Evolutionary conservation across 192 early-diverging fungal genomes (phyloP), one percentile per base, ranked within the genome.

Genomic region (Linnemannia zychae): DNA sequence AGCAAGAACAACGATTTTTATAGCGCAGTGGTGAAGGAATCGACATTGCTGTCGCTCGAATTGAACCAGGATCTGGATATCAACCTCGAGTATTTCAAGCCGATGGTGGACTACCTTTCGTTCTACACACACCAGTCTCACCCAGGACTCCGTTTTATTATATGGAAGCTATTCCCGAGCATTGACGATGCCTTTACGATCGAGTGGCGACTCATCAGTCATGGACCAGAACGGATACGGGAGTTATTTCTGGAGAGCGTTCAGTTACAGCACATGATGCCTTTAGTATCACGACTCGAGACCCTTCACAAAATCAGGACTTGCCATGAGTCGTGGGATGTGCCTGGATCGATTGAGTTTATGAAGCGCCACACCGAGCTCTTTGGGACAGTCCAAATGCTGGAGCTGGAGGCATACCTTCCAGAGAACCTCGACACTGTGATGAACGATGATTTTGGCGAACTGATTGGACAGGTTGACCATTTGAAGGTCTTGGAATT

Each of bases 201-300:
- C 20, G 83, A 85, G 28, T 71, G 74, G 69, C 72, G 78, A 7
- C 63, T 85, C 2, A 67, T 85, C 40, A 75, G 49, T 9, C 83
- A 85, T 31, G 71, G 44, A 13, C 83, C 83, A 17, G 83, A 76
- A 7, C 73, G 83, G 22, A 85, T 85, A 18, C 83, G 83, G 16
- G 83, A 85, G 53, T 69, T 85, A 0, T 85, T 67, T 28, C 24
- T 85, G 38, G 83, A 85, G 38, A 85, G 73, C 20, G 83, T 85
- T n/a, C 74, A 85, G 17, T 34, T 85, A 5, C 77, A 85, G 70
- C 70, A 85, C 38, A 63, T 85, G 63, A 34, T 74, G 0, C 70
- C 74, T 2, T 24, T 85, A 9, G 78, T 71, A 4, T 40, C 83
- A 1, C 57, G 47, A 67, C 70, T 85, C 20, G 31, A 66, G 6